Base-by-base conservation (phyloP, 176 grass and related monocot genomes). In the Musa troglodytarum region DNA sequence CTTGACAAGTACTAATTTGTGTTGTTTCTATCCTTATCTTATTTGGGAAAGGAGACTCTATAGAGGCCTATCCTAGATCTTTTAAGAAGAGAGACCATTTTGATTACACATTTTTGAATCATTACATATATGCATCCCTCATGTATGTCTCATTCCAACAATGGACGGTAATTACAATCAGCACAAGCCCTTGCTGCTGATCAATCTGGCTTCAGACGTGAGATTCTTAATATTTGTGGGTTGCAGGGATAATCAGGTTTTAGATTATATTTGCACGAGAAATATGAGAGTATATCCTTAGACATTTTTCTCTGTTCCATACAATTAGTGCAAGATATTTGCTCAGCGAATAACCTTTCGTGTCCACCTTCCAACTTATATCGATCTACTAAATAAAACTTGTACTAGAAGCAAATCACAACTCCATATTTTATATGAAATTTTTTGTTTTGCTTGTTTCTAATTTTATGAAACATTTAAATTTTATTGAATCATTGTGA, bases 401-500 rank as follows among this genome's bases (percentile, higher is more conserved):
- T 70, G 49, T 70, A 10, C 16, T 11, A 20, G 1, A 50, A 70
- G 13, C 34, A n/a, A 74, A 57, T 29, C 2, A 13, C 2, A 55
- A 26, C 10, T 2, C n/a, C 15, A 56, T 25, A 16, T 51, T 51
- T 7, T 51, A 50, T 51, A 59, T 80, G n/a, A 21, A 56, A 62
- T 49, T 21, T 76, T n/a, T 69, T 77, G 20, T 73, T 21, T 22
- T 69, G 13, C 49, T 25, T 63, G 26, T 12, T 69, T 70, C 19
- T 78, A 75, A 67, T 23, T 71, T 54, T 69, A 22, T 23, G 21
- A 51, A 70, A 50, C 8, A 15, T 28, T 34, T 78, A 73, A 79
- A 12, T 75, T 86, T 50, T 65, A 6, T 28, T 89, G 72, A 61
- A 94, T 90, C 80, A 91, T 99, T 84, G 56, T 72, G 70, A 85